Evolutionary conservation across 164 flowering plant genomes (phyloP), one percentile per base, ranked within the genome.

Genomic region (Chimonanthus salicifolius): DNA sequence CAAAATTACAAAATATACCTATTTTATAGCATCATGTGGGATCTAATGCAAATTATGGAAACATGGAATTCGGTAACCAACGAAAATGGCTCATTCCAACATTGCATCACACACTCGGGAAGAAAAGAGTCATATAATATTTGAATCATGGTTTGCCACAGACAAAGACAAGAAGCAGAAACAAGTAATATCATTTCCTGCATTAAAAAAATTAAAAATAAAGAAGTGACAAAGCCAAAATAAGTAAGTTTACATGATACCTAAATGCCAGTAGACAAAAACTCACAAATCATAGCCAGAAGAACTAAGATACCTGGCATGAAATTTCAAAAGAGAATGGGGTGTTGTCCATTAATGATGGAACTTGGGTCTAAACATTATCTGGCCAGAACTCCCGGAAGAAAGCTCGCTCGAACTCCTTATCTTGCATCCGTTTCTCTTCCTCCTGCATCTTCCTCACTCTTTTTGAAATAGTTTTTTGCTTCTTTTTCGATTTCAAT

Each of bases 331-430:
- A 18, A 7, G 47, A 66, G 15, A 5, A 54, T 48, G 2, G 21
- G 46, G 46, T 7, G n/a, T 4, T 11, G 43, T 33, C 47, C 43
- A 54, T 71, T n/a, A 6, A 69, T 62, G 68, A 62, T 11, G n/a
- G 63, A 45, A 66, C 20, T 18, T 68, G 11, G 15, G 11, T n/a
- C 43, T 83, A 94, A 48, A 94, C 98, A 80, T 94, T 94, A 46
- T 94, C 98, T 18, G 98, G 97, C 98, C 98, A 94, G 74, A 94
- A 94, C 78, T 87, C 92, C 82, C 92, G 85, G 72, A 83, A 85
- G 74, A 91, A 92, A 8, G 90, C 94, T 21, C 82, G 80, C 76
- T 89, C 97, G 70, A 90, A 88, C 75, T 89, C 94, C 81, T 81
- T 87, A 77, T 94, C 98, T 72, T 87, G 84, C 71, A 83, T 58